phyloP scores from a whole-genome alignment of 371 early-diverging fungal species.

The Lichtheimia corymbifera region DNA sequence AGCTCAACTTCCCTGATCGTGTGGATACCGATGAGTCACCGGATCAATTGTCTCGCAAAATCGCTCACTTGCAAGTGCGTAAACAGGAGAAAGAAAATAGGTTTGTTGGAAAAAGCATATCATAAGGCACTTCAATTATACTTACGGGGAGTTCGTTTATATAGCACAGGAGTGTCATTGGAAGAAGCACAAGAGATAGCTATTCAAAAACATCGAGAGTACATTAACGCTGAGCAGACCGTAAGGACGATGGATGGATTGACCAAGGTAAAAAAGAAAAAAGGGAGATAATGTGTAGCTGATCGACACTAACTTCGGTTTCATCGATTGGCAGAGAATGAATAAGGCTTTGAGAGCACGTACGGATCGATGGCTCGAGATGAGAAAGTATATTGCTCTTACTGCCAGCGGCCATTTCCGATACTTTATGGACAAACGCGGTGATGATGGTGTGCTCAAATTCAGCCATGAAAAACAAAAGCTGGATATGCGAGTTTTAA shows the following conservation, averaged over 20 bases:
- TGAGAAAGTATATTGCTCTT: constrained; percentile 72
- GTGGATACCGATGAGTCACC: constrained; percentile 53
- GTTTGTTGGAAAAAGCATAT: constrained; percentile 22
- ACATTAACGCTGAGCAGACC: constrained; percentile 58
- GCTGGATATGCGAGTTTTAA: constrained; percentile 66
- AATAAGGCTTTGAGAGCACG: constrained; percentile 61
- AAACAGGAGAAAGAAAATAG: constrained; percentile 54
- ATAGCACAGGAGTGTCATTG: constrained; percentile 42
- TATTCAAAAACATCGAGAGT: constrained; percentile 45
- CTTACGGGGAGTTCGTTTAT: neutral
- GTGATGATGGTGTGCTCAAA: constrained; percentile 84
- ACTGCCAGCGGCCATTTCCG: constrained; percentile 75
- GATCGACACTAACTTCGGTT: neutral
- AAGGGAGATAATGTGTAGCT: too few relatives aligned
- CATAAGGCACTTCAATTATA: too few relatives aligned
- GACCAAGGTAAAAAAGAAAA: constrained; percentile 39
- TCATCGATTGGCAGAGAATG: constrained; percentile 37
- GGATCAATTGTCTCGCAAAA: constrained; percentile 59
- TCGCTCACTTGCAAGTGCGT: constrained; percentile 53
- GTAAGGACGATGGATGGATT: constrained; percentile 50
- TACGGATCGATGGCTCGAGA: constrained; percentile 61
- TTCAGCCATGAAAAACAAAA: constrained; percentile 78
- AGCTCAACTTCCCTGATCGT: constrained; percentile 63
- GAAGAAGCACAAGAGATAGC: constrained; percentile 56
- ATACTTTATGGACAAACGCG: constrained; percentile 76